Conservation (phyloP, 352 stramenopile species). For the Phytophthora ohioensis region DNA sequence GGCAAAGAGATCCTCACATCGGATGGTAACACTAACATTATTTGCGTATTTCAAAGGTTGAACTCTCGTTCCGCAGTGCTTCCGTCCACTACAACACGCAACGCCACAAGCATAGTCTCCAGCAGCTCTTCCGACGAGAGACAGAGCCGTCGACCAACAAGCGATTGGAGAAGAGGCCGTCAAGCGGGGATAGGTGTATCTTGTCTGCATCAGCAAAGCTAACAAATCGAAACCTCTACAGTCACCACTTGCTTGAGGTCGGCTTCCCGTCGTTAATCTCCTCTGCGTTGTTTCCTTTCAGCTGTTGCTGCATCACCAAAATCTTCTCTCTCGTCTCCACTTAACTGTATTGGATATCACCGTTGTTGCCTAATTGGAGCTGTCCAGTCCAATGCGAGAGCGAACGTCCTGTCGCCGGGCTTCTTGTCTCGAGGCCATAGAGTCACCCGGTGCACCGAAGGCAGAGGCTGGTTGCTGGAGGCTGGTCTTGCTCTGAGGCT, state of each 20-base stretch:
- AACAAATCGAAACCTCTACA: conserved; percentile 7
- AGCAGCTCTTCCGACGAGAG: conserved; percentile 9
- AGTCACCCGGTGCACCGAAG: conserved; percentile 6
- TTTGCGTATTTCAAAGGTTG: no score
- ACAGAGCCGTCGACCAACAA: conserved; percentile 1
- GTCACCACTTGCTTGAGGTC: neutral
- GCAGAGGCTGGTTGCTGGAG: conserved; percentile 6
- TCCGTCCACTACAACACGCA: no score
- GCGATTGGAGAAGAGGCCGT: conserved; percentile 1
- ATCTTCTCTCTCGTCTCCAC: neutral
- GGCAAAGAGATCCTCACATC: no score
- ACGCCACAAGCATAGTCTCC: neutral
- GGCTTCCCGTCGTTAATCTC: no score
- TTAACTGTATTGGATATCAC: neutral
- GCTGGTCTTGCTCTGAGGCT: conserved; percentile 6
- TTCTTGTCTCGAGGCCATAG: conserved; percentile 29
- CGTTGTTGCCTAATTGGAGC: conserved; percentile 10
- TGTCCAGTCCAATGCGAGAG: conserved; percentile 45
- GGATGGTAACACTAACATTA: no score
- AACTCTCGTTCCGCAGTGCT: no score
- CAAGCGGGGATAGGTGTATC: conserved; percentile 9
- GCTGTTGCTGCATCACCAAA: neutral
- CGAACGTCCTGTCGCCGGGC: conserved; percentile 40
- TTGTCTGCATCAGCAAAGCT: neutral
- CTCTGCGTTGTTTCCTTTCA: no score